A percentile compares a stretch with the other conserved stretches of the same genome.
Evolutionary conservation across 2,329 filamentous ascomycete genomes (phyloP).

Genomic region (Claviceps monticola): DNA sequence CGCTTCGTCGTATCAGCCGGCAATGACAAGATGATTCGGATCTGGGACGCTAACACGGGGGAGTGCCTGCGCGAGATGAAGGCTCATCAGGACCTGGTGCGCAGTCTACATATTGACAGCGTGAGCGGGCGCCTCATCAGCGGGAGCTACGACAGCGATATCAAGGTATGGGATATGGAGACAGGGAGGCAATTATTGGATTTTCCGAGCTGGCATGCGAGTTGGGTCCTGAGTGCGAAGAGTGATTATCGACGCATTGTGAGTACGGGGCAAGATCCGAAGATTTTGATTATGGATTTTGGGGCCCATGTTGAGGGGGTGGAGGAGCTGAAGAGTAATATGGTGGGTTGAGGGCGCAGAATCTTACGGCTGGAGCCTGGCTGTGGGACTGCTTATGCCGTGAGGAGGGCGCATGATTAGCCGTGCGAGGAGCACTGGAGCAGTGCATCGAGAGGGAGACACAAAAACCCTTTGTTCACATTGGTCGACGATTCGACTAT

Average conservation of each 20-base stretch:
- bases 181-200: slow-evolving; percentile 66
- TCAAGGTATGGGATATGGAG: slow-evolving; percentile 85
- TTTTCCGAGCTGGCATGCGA: slow-evolving; percentile 89
- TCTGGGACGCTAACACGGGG: slow-evolving; percentile 88
- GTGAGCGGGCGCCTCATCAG: slow-evolving; percentile 76
- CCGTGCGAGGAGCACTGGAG: too few species aligned
- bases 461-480: too few species aligned
- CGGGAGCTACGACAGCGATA: slow-evolving; percentile 87
- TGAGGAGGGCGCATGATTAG: too few species aligned
- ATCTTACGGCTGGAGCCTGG: not conserved
- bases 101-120: slow-evolving; percentile 81
- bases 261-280: slow-evolving; percentile 85
- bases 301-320: slow-evolving; percentile 47
- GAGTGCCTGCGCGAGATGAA: slow-evolving; percentile 67
- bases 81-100: slow-evolving; percentile 75
- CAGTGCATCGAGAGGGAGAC: too few species aligned
- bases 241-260: slow-evolving; percentile 91
- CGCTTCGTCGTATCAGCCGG: slow-evolving; percentile 85
- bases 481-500: too few species aligned
- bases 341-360: not conserved
- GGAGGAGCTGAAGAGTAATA: slow-evolving; percentile 38
- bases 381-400: too few species aligned
- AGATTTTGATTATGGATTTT: slow-evolving; percentile 90
- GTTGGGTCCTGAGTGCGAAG: slow-evolving; percentile 94
- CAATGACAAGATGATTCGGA: slow-evolving; percentile 89